Conservation (phyloP, 1,284 basidiomycete species). For the Kalmanozyma brasiliensis region DNA sequence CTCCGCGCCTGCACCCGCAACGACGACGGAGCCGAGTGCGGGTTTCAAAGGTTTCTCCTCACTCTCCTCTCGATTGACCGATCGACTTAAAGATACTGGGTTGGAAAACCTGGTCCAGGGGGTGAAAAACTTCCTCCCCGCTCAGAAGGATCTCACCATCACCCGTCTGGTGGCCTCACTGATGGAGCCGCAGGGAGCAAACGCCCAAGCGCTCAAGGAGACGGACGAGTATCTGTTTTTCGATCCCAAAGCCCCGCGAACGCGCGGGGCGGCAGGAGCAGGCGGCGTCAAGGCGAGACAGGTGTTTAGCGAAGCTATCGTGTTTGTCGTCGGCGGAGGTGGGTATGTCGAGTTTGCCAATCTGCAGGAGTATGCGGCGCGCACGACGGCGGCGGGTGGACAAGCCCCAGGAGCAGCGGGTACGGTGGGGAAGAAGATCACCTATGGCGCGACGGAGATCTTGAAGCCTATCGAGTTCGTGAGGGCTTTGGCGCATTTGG, state of each 20-base stretch:
- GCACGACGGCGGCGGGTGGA: constrained; percentile 78
- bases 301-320: constrained; percentile 86
- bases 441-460: constrained; percentile 96
- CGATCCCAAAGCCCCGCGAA: constrained; percentile 75
- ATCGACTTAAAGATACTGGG: constrained; percentile 91
- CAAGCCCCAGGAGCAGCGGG: constrained; percentile 66
- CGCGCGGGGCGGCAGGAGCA: constrained; percentile 26
- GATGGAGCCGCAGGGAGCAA: constrained; percentile 93
- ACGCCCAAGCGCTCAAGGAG: constrained; percentile 75
- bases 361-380: constrained; percentile 70
- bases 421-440: constrained; percentile 74
- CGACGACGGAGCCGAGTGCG: constrained; percentile 20
- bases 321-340: constrained; percentile 96
- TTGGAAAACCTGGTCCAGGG: constrained; percentile 93
- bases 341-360: constrained; percentile 98
- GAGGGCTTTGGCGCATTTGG: constrained; percentile 71
- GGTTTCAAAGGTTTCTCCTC: constrained; percentile 91
- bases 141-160: constrained; percentile 90
- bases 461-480: constrained; percentile 88
- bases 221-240: constrained; percentile 96
- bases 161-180: constrained; percentile 93
- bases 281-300: constrained; percentile 46
- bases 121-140: constrained; percentile 97
- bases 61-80: constrained; percentile 75
- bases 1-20: constrained; percentile 76